A percentile compares a stretch with the other conserved stretches of the same genome.
Conservation (phyloP, 192 early-diverging fungal genomes). For the Physocladia obscura region DNA sequence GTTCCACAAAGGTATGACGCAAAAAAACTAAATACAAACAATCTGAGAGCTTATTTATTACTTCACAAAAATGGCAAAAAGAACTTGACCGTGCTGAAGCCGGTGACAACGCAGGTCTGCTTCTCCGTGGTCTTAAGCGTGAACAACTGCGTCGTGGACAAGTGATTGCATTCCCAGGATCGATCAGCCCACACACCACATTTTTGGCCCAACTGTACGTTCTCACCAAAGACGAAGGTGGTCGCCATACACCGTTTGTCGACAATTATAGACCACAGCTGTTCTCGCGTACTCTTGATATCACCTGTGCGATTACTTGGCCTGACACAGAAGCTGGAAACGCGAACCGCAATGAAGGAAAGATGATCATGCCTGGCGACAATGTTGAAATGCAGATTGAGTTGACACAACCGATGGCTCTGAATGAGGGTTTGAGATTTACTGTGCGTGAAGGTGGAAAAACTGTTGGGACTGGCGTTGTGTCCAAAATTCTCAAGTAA, state of each 20-base stretch:
- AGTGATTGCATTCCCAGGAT: conserved; percentile 87
- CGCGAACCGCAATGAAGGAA: conserved; percentile 80
- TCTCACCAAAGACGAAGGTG: conserved; percentile 97
- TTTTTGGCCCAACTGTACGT: conserved; percentile 91
- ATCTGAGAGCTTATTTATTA: too few relatives aligned
- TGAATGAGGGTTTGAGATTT: conserved; percentile 94
- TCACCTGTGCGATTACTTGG: conserved; percentile 77
- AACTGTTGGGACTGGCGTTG: conserved; percentile 93
- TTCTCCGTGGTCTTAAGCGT: conserved; percentile 95
- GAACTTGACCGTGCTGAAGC: conserved; percentile 95
- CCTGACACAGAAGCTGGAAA: conserved; percentile 61
- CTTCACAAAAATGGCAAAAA: too few relatives aligned
- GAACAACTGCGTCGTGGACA: conserved; percentile 94
- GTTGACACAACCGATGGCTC: conserved; percentile 75
- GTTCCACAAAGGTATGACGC: conserved; percentile 93
- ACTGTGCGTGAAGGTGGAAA: conserved; percentile 97
- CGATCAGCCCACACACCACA: conserved; percentile 93
- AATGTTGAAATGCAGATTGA: conserved; percentile 89
- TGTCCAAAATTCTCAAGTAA: conserved; percentile 63
- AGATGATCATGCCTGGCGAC: conserved; percentile 98
- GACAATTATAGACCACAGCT: conserved; percentile 97
- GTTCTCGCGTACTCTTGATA: conserved; percentile 94
- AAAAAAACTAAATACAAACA: too few relatives aligned
- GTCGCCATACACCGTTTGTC: conserved; percentile 94
- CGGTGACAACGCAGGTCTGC: conserved; percentile 97